Evolutionary conservation across 192 early-diverging fungal genomes (phyloP).

Genomic region (Coemansia sp.): DNA sequence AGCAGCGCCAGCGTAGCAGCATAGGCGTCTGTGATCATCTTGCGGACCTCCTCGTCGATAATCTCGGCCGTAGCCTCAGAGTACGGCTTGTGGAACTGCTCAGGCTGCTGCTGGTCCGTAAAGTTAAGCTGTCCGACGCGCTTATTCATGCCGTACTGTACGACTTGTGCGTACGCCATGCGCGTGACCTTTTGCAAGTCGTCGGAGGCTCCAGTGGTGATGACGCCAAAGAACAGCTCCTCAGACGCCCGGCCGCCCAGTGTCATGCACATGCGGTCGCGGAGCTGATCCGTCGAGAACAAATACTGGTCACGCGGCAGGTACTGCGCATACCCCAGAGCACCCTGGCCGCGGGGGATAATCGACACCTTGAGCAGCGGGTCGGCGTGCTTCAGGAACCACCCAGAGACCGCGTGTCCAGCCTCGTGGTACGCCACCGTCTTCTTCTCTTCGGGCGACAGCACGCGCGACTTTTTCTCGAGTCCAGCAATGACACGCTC

Average conservation of each 20-base stretch:
- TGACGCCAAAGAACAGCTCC: conserved; percentile 87
- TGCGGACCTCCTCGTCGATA: conserved; percentile 94
- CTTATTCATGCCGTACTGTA: conserved; percentile 93
- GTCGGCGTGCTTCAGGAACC: conserved; percentile 95
- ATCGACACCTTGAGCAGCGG: conserved; percentile 98
- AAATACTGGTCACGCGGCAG: conserved; percentile 97
- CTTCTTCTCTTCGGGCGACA: conserved; percentile 97
- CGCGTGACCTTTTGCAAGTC: conserved; percentile 97
- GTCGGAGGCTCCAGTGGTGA: conserved; percentile 95
- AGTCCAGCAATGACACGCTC: conserved; percentile 98
- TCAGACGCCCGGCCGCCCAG: conserved; percentile 85
- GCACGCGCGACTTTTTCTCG: conserved; percentile 94
- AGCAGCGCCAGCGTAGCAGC: conserved; percentile 80
- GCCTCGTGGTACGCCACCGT: conserved; percentile 99
- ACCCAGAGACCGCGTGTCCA: conserved; percentile 97
- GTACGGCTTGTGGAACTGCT: conserved; percentile 93
- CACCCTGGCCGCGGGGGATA: conserved; percentile 93
- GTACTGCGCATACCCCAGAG: conserved; percentile 99
- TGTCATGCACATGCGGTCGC: conserved; percentile 92
- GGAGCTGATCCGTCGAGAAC: conserved; percentile 87
- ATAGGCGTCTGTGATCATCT: conserved; percentile 80
- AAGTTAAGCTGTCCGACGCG: conserved; percentile 87
- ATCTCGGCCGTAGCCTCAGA: conserved; percentile 91
- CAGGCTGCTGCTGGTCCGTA: conserved; percentile 62
- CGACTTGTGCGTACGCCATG: conserved; percentile 95